Base-by-base conservation (phyloP, 805 yeast genomes). In the Lipomyces spencermartinsiae region DNA sequence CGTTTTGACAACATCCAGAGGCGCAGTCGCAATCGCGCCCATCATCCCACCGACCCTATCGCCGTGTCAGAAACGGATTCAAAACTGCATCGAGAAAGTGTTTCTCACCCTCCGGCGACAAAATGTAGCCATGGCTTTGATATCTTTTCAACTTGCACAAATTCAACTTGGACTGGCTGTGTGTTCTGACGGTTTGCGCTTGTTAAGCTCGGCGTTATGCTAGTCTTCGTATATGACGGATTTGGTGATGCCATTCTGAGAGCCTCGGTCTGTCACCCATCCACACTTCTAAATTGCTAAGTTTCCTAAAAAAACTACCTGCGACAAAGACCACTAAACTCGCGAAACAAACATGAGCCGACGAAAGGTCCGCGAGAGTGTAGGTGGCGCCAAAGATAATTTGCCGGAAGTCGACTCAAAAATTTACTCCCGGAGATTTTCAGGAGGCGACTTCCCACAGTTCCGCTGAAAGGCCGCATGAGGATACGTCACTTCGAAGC, bases 1-100 rank as follows among this genome's bases (percentile, higher is more conserved):
- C 0, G 99, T 95, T 77, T 95, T 95, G 49, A 95, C 97, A 61
- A 95, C 84, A 80, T 95, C 99, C 70, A 95, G 86, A 0, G 99
- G 99, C 74, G 97, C 89, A 0, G 99, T 95, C 64, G 88, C 88
- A 2, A 94, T 80, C 1, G 99, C 97, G 33, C 99, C 99, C 37
- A 94, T 91, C 98, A 95, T 95, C 16, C 99, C 99, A 43, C 98
- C 99, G 33, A 91, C 22, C 22, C 29, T 58, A 10, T 16, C 58
- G 34, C 4, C 16, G 16, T 4, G 31, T 33, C 12, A 59, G 63
- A n/a, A 59, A 16, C 4, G 22, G 31, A 59, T 12, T 1, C 22
- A 14, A 19, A 19, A 22, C 54, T 5, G 34, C 16, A 19, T 9
- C 16, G 2, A 29, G 22, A 5, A 43, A n/a, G 49, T 6, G n/a